Evolutionary conservation across 306 rosid genomes (phyloP).

Genomic region (Styphnolobium japonicum): DNA sequence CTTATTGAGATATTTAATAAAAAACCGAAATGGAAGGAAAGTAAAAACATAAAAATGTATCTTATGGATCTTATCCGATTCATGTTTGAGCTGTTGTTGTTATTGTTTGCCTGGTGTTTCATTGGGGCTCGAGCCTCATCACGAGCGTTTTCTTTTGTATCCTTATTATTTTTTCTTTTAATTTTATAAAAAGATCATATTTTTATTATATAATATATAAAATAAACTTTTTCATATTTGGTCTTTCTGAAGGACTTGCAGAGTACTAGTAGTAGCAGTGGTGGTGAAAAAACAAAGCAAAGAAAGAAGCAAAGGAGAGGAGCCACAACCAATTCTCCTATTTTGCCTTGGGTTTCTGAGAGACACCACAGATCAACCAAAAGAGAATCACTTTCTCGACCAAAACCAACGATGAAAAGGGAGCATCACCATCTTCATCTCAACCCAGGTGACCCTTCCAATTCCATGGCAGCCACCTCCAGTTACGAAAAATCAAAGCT

Average conservation of each 20-base stretch:
- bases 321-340: too few relatives aligned
- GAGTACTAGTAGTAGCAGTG: too few relatives aligned
- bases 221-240: neutral
- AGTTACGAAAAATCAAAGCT: constrained; percentile 49
- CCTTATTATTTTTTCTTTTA: neutral
- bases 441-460: constrained; percentile 19
- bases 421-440: constrained; percentile 43
- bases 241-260: too few relatives aligned
- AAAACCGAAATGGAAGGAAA: neutral
- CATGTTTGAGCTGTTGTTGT: constrained; percentile 30
- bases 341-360: too few relatives aligned
- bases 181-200: neutral
- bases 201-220: neutral
- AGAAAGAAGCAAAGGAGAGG: too few relatives aligned
- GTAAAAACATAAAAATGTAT: constrained; percentile 16
- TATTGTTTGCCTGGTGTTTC: constrained; percentile 13
- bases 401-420: constrained; percentile 64
- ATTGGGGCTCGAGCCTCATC: constrained; percentile 54
- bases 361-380: too few relatives aligned
- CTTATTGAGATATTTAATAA: too few relatives aligned
- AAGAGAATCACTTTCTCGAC: too few relatives aligned
- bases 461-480: constrained; percentile 31
- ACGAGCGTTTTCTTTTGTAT: constrained; percentile 30
- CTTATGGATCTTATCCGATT: constrained; percentile 43
- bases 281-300: too few relatives aligned